Percentiles rank a stretch among this genome's conserved stretches.
Conservation (phyloP, 192 early-diverging fungal species). For the Coemansia sp. region DNA sequence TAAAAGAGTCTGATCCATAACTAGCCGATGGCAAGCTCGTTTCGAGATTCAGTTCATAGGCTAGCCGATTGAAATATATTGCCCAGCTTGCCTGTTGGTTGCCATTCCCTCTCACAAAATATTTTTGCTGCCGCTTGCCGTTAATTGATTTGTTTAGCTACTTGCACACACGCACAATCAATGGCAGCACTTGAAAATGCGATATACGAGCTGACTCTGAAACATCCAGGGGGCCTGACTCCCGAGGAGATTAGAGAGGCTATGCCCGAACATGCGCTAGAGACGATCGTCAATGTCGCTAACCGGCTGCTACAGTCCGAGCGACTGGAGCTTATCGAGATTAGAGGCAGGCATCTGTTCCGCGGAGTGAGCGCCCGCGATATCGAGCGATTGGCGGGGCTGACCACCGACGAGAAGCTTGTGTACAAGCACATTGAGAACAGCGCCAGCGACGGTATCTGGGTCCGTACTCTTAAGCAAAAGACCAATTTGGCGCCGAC, state of each 20-base stretch:
- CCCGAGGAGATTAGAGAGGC: slow-evolving; percentile 9
- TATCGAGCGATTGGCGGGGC: slow-evolving; percentile 42
- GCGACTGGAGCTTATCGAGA: slow-evolving; percentile 37
- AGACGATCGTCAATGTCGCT: slow-evolving; percentile 30
- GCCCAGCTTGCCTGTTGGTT: too few species aligned
- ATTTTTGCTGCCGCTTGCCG: too few species aligned
- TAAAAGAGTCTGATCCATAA: too few species aligned
- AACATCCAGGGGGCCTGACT: slow-evolving; percentile 12
- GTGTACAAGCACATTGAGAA: slow-evolving; percentile 81
- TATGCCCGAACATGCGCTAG: slow-evolving; percentile 7
- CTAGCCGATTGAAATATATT: too few species aligned
- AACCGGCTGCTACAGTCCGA: slow-evolving; percentile 31
- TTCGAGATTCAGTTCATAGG: too few species aligned
- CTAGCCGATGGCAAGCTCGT: too few species aligned
- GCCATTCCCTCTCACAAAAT: too few species aligned
- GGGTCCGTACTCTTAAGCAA: slow-evolving; percentile 76
- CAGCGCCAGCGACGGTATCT: slow-evolving; percentile 74
- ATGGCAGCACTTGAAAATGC: slow-evolving; percentile 13
- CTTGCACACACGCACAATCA: too few species aligned
- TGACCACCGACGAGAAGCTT: slow-evolving; percentile 69
- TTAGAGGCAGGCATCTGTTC: slow-evolving; percentile 18
- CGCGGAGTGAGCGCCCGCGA: slow-evolving; percentile 20
- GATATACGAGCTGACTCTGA: slow-evolving; percentile 19
- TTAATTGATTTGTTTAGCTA: too few species aligned
- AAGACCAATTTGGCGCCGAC: slow-evolving; percentile 73